A percentile compares a stretch with the other conserved stretches of the same genome.
These are phyloP conservation scores for Gracilaria vermiculophylla DNA, from an alignment of 23 red algal genomes.

Conservation along the genomic window DNA sequence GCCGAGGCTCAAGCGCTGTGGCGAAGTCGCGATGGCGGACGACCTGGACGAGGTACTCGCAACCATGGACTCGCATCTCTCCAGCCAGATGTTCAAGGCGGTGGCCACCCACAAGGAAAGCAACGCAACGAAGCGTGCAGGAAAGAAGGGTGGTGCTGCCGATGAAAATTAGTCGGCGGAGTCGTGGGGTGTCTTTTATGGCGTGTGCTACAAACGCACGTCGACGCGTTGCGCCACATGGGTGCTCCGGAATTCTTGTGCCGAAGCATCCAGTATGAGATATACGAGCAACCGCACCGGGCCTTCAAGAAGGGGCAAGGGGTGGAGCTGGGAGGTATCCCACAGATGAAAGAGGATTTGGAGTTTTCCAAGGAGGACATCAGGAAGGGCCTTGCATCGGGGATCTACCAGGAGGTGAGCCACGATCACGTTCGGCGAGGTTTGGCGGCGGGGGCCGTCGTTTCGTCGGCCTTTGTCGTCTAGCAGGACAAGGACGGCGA, in stretches of 20 bases:
- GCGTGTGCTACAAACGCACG: too few relatives aligned
- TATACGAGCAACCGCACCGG: not conserved
- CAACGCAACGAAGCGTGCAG: not conserved
- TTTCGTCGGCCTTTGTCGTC: slow-evolving; percentile 19
- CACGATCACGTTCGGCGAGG: not conserved
- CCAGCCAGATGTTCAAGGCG: not conserved
- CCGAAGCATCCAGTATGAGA: slow-evolving; percentile 4
- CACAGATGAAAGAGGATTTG: not conserved
- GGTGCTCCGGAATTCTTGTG: slow-evolving; percentile 15
- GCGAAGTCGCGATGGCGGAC: not conserved
- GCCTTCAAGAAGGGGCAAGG: not conserved
- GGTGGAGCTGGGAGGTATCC: not conserved
- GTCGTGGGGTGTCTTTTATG: too few relatives aligned
- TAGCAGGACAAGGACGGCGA: not conserved
- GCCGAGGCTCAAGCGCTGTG: not conserved
- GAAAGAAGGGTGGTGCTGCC: not conserved
- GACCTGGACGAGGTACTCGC: not conserved
- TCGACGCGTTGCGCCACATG: not conserved
- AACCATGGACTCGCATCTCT: not conserved
- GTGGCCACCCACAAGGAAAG: not conserved
- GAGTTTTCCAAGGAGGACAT: slow-evolving; percentile 1
- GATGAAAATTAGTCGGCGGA: too few relatives aligned
- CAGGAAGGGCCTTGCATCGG: not conserved
- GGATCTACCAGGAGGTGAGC: slow-evolving; percentile 1
- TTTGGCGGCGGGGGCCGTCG: not conserved